phyloP scores from a whole-genome alignment of 805 yeast species.

The Lachancea thermotolerans region DNA sequence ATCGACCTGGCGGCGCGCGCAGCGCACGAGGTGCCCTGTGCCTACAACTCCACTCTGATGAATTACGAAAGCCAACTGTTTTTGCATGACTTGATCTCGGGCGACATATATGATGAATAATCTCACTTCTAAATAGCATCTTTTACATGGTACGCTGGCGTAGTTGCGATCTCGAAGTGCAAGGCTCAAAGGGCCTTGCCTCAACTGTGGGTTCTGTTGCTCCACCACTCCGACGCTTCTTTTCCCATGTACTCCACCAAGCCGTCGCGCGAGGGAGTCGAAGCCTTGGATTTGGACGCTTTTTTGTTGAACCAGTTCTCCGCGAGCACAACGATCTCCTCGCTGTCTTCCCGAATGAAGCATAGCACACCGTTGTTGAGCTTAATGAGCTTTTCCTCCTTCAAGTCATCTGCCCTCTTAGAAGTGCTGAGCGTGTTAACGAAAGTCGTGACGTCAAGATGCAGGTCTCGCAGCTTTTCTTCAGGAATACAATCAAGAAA shows the following conservation, averaged over 20 bases:
- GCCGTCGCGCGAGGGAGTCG: constrained; percentile 1
- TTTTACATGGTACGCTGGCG: not conserved
- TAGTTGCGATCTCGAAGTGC: not conserved
- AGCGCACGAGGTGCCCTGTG: not conserved
- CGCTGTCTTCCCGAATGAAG: constrained; percentile 19
- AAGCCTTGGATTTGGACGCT: not conserved
- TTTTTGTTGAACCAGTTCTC: constrained; percentile 27
- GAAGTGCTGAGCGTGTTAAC: constrained; percentile 15
- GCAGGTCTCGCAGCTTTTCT: constrained; percentile 23
- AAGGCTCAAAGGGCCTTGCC: not conserved
- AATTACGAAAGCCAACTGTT: constrained; percentile 9
- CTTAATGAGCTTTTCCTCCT: constrained; percentile 26
- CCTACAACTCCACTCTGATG: not conserved
- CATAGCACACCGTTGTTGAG: constrained; percentile 30
- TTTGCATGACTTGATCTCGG: constrained; percentile 18
- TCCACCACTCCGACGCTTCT: constrained; percentile 25
- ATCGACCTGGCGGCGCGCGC: not conserved
- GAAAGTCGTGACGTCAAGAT: constrained; percentile 19
- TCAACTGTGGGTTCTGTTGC: not conserved
- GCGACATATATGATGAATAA: constrained; percentile 17
- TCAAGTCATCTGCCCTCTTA: constrained; percentile 9
- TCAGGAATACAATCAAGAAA: constrained; percentile 19
- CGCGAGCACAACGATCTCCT: constrained; percentile 16
- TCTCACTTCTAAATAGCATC: not conserved
- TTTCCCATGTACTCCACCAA: constrained; percentile 19